phyloP scores from a whole-genome alignment of 495 filamentous ascomycete genomes.

The Pseudoneurospora amorphoporcata region DNA sequence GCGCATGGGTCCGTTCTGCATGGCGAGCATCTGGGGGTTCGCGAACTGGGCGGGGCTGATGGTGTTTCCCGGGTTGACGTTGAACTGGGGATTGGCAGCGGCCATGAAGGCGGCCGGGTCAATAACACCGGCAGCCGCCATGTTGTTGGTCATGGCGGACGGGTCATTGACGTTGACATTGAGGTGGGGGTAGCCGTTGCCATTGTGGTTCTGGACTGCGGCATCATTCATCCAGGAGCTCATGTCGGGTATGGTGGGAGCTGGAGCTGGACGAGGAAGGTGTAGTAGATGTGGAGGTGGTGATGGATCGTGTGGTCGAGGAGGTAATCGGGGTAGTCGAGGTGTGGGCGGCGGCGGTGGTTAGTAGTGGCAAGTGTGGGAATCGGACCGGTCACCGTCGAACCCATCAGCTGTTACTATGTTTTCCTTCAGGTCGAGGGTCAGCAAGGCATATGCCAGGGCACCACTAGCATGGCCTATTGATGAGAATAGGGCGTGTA shows the following conservation, averaged over 20 bases:
- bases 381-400: constrained; percentile 17
- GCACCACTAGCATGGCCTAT: constrained; percentile 17
- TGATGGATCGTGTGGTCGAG: not conserved
- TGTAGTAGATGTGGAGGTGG: constrained; percentile 19
- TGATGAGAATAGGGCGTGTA: constrained; percentile 27
- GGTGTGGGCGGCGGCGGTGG: not conserved
- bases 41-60: constrained; percentile 31
- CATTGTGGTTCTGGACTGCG: constrained; percentile 65
- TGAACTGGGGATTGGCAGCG: constrained; percentile 36
- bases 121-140: constrained; percentile 26
- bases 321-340: not conserved
- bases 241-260: constrained; percentile 37
- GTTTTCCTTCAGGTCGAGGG: not conserved
- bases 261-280: constrained; percentile 20
- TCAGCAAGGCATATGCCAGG: not conserved
- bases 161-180: constrained; percentile 45
- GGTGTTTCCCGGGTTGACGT: constrained; percentile 10
- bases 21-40: constrained; percentile 55
- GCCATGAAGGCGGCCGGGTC: constrained; percentile 43
- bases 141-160: constrained; percentile 35
- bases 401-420: constrained; percentile 36
- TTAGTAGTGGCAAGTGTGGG: not conserved
- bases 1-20: constrained; percentile 76
- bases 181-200: constrained; percentile 62
- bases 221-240: constrained; percentile 76